Evolutionary conservation across 2,329 filamentous ascomycete species (phyloP), one percentile per base, ranked within the genome.

Genomic region (Fusarium abutilonis): DNA sequence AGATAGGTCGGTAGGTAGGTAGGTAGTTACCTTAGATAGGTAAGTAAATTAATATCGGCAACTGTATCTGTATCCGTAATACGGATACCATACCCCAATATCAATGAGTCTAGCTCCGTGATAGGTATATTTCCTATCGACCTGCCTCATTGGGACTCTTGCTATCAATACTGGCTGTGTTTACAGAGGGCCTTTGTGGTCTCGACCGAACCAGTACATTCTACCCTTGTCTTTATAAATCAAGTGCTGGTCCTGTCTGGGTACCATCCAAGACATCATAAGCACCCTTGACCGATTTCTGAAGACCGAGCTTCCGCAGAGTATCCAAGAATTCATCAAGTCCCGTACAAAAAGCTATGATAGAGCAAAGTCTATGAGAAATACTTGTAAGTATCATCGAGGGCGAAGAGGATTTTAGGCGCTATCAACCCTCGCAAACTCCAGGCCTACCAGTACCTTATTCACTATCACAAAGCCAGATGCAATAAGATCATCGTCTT

Each of bases 401-500:
- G 75, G 2, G 66, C 70, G 39, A 69, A 71, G 28, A 64, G 66
- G 1, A 63, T 72, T 7, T 83, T 96, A 5, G 95, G 92, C 64
- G 93, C 93, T 63, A 95, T 97, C 91, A 97, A 97, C 69, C 93
- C 93, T 2, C 83, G 87, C 60, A 97, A 97, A 75, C 96, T 96
- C 74, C 93, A 97, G 76, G 92, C 93, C 2, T 95, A 91, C 70
- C 93, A 97, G 72, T 97, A 93, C 73, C 82, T 97, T 19, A 97
- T 97, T 73, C 89, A 97, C 74, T 97, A 95, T 73, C 93, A 97
- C 76, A 93, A 97, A 75, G 87, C 86, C 53, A 86, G 93, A 56
- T 93, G 93, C 10, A 93, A 97, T 79, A 97, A 97, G 77, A 92
- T 97, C 67, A 97, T 97, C 63, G 92, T 97, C 34, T 97, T 97